Base-by-base conservation (phyloP, 495 filamentous ascomycete genomes). In the Hyaloscypha hepaticicola region DNA sequence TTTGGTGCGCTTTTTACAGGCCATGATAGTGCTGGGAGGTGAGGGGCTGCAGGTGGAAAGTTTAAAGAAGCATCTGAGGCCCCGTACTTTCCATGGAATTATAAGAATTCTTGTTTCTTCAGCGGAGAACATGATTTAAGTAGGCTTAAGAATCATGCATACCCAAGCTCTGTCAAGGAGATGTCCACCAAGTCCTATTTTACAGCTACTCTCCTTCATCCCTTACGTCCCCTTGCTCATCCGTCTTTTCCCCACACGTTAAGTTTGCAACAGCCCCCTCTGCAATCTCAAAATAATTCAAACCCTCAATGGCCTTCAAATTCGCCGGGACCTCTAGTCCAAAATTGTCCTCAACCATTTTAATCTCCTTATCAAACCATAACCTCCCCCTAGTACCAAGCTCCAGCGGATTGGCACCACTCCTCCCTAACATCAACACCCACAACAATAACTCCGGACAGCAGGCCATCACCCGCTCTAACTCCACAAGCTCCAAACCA, bases 391-490 rank as follows among this genome's bases (percentile, higher is more conserved):
- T 61, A 0, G 22, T 25, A 16, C 22, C 19, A 38, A 16, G 21
- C 22, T 22, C 58, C 7, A 61, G 14, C 19, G 58, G 58, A n/a
- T 38, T 29, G n/a, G 14, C 25, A 14, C 60, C 60, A 0, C 48
- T 55, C 52, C n/a, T 52, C 21, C 60, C 60, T 19, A 62, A 22
- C 19, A 62, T 26, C 16, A 62, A 24, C 31, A 28, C 38, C 60
- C 60, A 62, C 22, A 62, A 24, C 50, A 62, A 16, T n/a, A 62
- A 27, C 24, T 62, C 60, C 16, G 60, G 60, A 27, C 60, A 62
- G 1, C 27, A 33, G 14, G 8, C 55, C 25, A n/a, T 24, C 25
- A 51, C 49, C 21, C 4, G 4, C 2, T 26, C 27, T 12, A 62
- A 27, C 12, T 62, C 50, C 26, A 45, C 48, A 22, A 62, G 51